Conservation (phyloP, 768 basidiomycete species). For the Mycena polygramma region DNA sequence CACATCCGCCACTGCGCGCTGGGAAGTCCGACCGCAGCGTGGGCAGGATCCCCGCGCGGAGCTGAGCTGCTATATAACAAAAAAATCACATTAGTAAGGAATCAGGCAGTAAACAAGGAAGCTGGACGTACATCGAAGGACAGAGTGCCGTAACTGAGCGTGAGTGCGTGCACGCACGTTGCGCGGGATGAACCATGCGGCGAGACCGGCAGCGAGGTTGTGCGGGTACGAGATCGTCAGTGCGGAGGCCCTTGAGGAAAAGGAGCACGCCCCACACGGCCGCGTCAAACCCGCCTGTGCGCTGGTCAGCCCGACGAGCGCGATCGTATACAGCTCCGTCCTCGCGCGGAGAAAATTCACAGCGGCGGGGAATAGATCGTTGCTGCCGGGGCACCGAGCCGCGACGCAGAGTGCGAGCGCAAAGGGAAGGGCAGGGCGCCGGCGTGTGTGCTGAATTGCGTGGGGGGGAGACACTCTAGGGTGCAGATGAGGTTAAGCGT, state of each 20-base stretch:
- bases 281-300: conserved; percentile 74
- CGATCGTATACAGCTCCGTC: conserved; percentile 63
- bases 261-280: conserved; percentile 81
- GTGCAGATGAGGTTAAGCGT: conserved; percentile 66
- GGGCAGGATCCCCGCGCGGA: conserved; percentile 68
- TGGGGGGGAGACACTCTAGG: conserved; percentile 65
- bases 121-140: conserved; percentile 58
- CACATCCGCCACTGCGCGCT: conserved; percentile 55
- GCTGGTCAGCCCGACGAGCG: conserved; percentile 60
- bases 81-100: conserved; percentile 19
- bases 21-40: conserved; percentile 64
- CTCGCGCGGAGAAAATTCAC: conserved; percentile 75
- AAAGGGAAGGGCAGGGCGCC: conserved; percentile 71
- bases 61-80: conserved; percentile 65
- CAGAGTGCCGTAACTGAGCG: conserved; percentile 53
- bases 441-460: conserved; percentile 61
- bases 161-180: conserved; percentile 62
- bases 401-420: conserved; percentile 63
- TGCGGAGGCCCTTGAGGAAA: conserved; percentile 62
- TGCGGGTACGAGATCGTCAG: conserved; percentile 74
- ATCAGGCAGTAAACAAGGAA: not conserved
- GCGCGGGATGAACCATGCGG: conserved; percentile 76
- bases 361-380: conserved; percentile 77
- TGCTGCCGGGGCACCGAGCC: conserved; percentile 60
- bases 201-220: conserved; percentile 74